Conservation (phyloP, 805 yeast species). For the Kuraishia cidri region DNA sequence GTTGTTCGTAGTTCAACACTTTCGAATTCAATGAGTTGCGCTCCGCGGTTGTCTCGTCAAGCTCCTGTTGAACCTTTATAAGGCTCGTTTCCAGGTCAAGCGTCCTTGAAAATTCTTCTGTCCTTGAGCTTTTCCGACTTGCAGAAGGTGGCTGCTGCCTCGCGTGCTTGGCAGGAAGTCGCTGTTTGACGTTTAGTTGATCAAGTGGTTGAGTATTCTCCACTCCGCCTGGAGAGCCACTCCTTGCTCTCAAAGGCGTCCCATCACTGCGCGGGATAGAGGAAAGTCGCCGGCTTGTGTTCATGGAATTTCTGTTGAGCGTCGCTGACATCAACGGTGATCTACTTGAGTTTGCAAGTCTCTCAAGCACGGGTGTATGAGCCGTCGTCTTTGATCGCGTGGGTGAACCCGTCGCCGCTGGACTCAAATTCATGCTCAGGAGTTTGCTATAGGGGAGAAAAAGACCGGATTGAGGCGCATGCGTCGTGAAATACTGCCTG, state of each 20-base stretch:
- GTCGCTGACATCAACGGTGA: constrained; percentile 2
- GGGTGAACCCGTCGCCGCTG: constrained; percentile 7
- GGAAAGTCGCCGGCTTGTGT: background rate
- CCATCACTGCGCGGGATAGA: background rate
- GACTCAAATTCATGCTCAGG: constrained; percentile 8
- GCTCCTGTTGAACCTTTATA: background rate
- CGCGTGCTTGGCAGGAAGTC: background rate
- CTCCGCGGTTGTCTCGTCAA: constrained; percentile 5
- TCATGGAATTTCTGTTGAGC: constrained; percentile 4
- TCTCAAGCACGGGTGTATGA: background rate
- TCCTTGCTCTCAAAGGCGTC: background rate
- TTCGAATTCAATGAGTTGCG: constrained; percentile 3
- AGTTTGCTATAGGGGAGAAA: constrained; percentile 53
- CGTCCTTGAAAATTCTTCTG: background rate
- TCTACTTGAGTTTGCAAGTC: background rate
- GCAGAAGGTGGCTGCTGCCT: background rate
- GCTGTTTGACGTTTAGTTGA: too few relatives aligned
- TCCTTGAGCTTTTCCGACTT: background rate
- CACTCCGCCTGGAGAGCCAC: background rate
- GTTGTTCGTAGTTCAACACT: constrained; percentile 12
- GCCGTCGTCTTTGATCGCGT: constrained; percentile 2
- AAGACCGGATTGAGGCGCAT: constrained; percentile 59
- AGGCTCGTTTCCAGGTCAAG: background rate
- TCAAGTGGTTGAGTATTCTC: too few relatives aligned
- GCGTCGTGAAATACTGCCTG: constrained; percentile 55